Percentiles rank a stretch among this genome's conserved stretches.
These are phyloP conservation scores for Mallotus nudiflorus DNA, from an alignment of 345 rosid species.

Conservation along the genomic window DNA sequence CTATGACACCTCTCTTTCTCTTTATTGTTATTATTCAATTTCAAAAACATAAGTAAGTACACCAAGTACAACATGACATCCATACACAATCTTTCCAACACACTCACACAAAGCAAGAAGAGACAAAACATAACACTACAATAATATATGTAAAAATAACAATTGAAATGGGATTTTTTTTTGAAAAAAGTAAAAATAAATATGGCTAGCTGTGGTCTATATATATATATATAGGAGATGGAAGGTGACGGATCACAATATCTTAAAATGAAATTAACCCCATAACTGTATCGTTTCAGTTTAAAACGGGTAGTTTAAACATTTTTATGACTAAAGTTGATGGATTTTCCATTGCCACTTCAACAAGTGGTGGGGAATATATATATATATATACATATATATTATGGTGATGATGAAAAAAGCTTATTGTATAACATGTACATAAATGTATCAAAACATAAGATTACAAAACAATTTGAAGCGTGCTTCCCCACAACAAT, in stretches of 20 bases:
- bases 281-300: no score
- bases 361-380: no score
- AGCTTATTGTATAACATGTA: neutral
- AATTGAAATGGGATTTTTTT: neutral
- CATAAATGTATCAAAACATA: constrained; percentile 23
- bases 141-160: neutral
- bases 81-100: neutral
- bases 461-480: constrained; percentile 38
- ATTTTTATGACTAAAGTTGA: no score
- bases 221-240: no score
- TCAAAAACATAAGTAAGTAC: neutral
- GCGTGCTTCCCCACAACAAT: constrained; percentile 36
- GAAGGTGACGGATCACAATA: no score
- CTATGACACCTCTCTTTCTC: constrained; percentile 4
- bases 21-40: constrained; percentile 11
- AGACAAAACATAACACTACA: neutral
- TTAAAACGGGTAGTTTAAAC: no score
- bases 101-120: neutral
- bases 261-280: no score
- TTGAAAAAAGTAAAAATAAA: neutral
- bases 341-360: no score
- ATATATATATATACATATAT: no score
- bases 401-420: neutral
- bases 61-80: constrained; percentile 15
- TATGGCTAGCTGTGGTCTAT: constrained; percentile 8